Conservation (phyloP, 2,329 filamentous ascomycete genomes). For the Juglanconis oblonga region DNA sequence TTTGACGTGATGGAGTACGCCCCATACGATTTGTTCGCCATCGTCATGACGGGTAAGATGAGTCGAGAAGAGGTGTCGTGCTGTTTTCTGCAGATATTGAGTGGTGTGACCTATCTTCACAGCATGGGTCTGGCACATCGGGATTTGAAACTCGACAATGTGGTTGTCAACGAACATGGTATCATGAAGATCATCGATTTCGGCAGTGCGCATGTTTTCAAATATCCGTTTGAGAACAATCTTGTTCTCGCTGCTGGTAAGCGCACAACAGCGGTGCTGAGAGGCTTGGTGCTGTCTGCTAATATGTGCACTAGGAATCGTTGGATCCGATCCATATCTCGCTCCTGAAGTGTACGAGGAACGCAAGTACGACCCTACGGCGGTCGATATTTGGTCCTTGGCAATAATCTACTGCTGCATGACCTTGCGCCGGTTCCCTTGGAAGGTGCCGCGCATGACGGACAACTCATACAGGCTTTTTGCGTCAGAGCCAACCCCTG, state of each 20-base stretch:
- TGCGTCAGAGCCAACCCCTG: constrained; percentile 77
- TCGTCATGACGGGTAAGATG: constrained; percentile 99
- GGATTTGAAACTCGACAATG: constrained; percentile 95
- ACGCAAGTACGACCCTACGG: constrained; percentile 87
- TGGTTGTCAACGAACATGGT: constrained; percentile 91
- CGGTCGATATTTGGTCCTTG: constrained; percentile 95
- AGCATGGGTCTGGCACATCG: constrained; percentile 92
- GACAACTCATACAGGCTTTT: constrained; percentile 97
- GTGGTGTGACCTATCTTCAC: constrained; percentile 90
- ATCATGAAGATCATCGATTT: constrained; percentile 99
- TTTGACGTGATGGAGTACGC: constrained; percentile 99
- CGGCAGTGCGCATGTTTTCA: constrained; percentile 93
- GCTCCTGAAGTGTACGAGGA: constrained; percentile 96
- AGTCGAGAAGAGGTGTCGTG: constrained; percentile 85
- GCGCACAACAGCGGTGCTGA: constrained; percentile 27
- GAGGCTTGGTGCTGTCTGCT: constrained; percentile 1
- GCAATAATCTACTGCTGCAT: constrained; percentile 99
- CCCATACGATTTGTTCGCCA: constrained; percentile 92
- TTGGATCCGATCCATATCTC: constrained; percentile 90
- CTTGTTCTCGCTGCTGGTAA: constrained; percentile 77
- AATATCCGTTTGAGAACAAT: constrained; percentile 93
- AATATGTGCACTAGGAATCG: constrained; percentile 44
- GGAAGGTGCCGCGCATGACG: constrained; percentile 88
- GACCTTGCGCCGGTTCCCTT: constrained; percentile 90
- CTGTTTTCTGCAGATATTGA: constrained; percentile 90